Base-by-base conservation (phyloP, 2,329 filamentous ascomycete genomes). In the Apiospora rasikravindrae region DNA sequence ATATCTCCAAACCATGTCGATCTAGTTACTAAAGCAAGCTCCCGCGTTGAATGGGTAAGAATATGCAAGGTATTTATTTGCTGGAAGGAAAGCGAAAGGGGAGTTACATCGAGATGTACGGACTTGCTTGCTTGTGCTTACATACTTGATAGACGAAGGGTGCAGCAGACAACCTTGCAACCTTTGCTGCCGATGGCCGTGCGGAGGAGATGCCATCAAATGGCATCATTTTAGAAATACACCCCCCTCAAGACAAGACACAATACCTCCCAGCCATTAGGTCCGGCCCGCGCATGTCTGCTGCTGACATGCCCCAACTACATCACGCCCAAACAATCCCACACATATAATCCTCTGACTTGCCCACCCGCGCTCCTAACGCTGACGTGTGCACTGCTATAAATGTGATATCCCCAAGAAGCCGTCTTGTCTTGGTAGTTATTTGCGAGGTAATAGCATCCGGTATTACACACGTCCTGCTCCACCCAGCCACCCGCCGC, bases 291-390 rank as follows among this genome's bases (percentile, higher is more conserved):
- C 57, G 37, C 57, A n/a, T 40, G 29, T 64, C 33, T n/a, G 40
- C 22, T 64, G 57, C 57, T 64, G 57, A 64, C 57, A 64, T 40
- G 33, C 57, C 57, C 29, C 29, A 64, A 64, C 33, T 19, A n/a
- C 53, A 57, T 33, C 51, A 64, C 33, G 40, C 8, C 19, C 33
- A 8, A 37, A 40, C 57, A 64, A 40, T 11, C 33, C 37, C 22
- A 22, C 19, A 22, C 57, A 40, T 40, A 40, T 40, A 64, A 40
- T 40, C 19, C 22, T 22, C 57, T 64, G 29, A 14, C 57, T 13
- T 40, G 40, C 26, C 33, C 29, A 22, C 19, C 4, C 53, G 29
- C 57, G 11, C 57, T 22, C 57, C 13, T 22, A 64, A 64, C 33
- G 57, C 57, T 64, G 57, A 64, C 57, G 57, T 64, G 57, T 24